These are phyloP conservation scores for Colletotrichum eremochloae DNA, from an alignment of 2,329 filamentous ascomycete genomes.

Conservation along the genomic window DNA sequence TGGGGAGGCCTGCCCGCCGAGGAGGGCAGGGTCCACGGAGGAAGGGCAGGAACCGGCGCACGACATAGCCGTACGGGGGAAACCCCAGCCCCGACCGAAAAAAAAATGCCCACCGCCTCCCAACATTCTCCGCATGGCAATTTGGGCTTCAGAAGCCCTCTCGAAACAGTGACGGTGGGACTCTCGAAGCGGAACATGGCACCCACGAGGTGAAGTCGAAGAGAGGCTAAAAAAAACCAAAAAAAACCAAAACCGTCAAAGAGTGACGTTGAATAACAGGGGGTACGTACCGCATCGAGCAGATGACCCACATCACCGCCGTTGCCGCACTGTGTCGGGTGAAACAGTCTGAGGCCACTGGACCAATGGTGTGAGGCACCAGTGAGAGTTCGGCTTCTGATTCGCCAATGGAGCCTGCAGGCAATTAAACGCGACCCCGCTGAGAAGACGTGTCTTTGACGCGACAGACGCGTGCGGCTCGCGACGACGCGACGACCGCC, in stretches of 20 bases:
- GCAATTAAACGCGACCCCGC: conserved; percentile 34
- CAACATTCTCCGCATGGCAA: not conserved
- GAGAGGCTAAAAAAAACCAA: not conserved
- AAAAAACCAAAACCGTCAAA: conserved; percentile 2
- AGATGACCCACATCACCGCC: not conserved
- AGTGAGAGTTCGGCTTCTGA: not conserved
- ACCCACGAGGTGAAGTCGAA: conserved; percentile 1
- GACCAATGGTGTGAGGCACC: conserved; percentile 10
- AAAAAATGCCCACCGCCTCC: conserved; percentile 6
- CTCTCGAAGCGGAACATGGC: conserved; percentile 3
- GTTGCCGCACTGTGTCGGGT: conserved; percentile 31
- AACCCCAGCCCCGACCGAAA: not conserved
- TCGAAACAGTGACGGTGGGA: conserved; percentile 18
- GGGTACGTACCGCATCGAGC: conserved; percentile 29
- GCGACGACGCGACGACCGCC: conserved; percentile 36
- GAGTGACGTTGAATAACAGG: conserved; percentile 29
- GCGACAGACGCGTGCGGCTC: conserved; percentile 32
- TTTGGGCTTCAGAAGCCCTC: conserved; percentile 13
- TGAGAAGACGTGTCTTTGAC: conserved; percentile 9
- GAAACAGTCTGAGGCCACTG: conserved; percentile 16
- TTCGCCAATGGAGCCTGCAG: conserved; percentile 32
- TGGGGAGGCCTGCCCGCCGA: not conserved
- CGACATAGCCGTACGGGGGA: conserved; percentile 12
- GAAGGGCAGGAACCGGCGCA: conserved; percentile 6
- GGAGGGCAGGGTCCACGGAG: conserved; percentile 11